A percentile compares a stretch with the other conserved stretches of the same genome.
Conservation (phyloP, 2,329 filamentous ascomycete genomes). For the Fusarium verrucosum region DNA sequence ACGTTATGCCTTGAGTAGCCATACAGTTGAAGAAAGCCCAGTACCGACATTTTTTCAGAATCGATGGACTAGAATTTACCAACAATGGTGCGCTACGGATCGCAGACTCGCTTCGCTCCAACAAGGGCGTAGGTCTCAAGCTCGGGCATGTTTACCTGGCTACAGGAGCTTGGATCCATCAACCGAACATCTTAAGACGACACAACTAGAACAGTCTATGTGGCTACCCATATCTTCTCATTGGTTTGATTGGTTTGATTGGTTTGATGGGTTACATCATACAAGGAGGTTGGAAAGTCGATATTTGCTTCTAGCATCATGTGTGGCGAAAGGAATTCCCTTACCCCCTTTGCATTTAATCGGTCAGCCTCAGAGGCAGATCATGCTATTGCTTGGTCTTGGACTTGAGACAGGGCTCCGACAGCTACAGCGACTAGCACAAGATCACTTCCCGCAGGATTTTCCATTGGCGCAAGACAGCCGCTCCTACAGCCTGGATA, state of each 20-base stretch:
- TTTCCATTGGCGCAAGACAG: rapidly evolving
- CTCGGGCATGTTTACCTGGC: not conserved
- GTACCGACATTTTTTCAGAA: rapidly evolving
- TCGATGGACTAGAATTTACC: rapidly evolving
- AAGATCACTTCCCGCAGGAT: rapidly evolving
- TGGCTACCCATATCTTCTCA: not conserved
- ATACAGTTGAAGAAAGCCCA: rapidly evolving
- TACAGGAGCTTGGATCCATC: not conserved
- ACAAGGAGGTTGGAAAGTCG: rapidly evolving
- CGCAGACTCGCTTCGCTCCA: rapidly evolving
- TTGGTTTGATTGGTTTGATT: not conserved
- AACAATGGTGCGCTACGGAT: not conserved
- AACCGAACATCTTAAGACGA: rapidly evolving
- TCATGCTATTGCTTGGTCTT: not conserved
- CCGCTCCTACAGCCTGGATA: not conserved
- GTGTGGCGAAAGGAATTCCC: not conserved
- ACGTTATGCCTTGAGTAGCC: rapidly evolving
- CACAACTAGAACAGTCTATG: not conserved
- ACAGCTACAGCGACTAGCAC: not conserved
- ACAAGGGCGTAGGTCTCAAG: rapidly evolving
- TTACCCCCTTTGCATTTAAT: not conserved
- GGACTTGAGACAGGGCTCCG: not conserved
- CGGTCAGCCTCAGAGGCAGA: rapidly evolving
- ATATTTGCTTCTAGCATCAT: not conserved
- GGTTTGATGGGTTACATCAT: not conserved